Base-by-base conservation (phyloP, 768 basidiomycete species). In the Phlegmacium glaucopus region DNA sequence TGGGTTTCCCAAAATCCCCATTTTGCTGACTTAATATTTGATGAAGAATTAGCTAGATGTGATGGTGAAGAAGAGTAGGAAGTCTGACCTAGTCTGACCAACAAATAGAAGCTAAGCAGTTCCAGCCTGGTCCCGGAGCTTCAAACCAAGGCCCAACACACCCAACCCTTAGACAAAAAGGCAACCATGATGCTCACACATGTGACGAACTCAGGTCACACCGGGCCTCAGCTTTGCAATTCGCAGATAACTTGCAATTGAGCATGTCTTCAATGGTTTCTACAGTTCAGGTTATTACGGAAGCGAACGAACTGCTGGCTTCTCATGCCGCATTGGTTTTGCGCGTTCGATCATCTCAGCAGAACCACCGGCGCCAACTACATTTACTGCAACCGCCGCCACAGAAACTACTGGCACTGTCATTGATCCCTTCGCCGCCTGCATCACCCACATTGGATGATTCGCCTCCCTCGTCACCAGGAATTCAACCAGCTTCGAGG, bases 291-390 rank as follows among this genome's bases (percentile, higher is more conserved):
- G 64, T 76, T n/a, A 64, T 85, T 29, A 67, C 72, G 47, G 76
- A 80, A 17, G 85, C 85, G 2, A 86, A 87, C 56, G 77, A 76
- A 37, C 68, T 87, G 29, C 77, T 91, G 47, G 70, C 80, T 0
- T 67, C 73, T 1, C 89, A 90, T 61, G 59, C 68, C 32, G 74
- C 80, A 4, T 73, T 91, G 44, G 63, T 89, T 42, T 61, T 72
- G 9, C 75, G 75, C 41, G 73, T 84, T 11, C 76, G 84, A 15
- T 61, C 68, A 4, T 66, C 72, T 7, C 89, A 91, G 58, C 74
- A 78, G 44, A 59, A 62, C 11, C 73, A 82, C 59, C 74, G 85
- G 10, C 74, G 78, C 3, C 74, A 78, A 44, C 70, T 90, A 4
- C 76, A 77, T 48, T 47, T 69, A 0, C 66, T 88, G 1, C 70